A percentile compares a stretch with the other conserved stretches of the same genome.
Conservation (phyloP, 2,329 filamentous ascomycete genomes). For the Botrytis galanthina region DNA sequence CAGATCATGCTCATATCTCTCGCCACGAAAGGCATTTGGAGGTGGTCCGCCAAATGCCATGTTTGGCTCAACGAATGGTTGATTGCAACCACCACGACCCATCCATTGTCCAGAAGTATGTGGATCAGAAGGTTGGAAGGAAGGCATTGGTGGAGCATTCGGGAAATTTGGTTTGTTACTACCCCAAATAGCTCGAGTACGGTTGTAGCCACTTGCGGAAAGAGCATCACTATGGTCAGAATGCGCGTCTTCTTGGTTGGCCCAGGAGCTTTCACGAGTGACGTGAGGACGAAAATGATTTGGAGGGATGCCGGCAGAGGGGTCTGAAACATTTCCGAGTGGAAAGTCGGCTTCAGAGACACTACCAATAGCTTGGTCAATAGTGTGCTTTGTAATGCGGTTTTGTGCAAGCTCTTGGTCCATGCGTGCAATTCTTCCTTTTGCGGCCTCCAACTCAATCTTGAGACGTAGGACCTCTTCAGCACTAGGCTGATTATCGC, state of each 20-base stretch:
- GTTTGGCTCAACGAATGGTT: conserved; percentile 35
- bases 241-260: conserved; percentile 51
- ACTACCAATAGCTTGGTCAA: conserved; percentile 53
- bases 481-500: conserved; percentile 38
- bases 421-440: conserved; percentile 67
- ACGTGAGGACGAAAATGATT: conserved; percentile 42
- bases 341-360: conserved; percentile 45
- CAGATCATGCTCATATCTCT: conserved; percentile 37
- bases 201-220: conserved; percentile 51
- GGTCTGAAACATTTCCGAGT: conserved; percentile 30
- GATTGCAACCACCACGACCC: conserved; percentile 39
- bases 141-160: conserved; percentile 24
- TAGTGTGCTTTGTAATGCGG: conserved; percentile 57
- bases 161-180: conserved; percentile 45
- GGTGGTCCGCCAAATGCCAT: conserved; percentile 32
- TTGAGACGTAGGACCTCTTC: conserved; percentile 68
- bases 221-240: conserved; percentile 57
- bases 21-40: conserved; percentile 33
- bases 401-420: conserved; percentile 68
- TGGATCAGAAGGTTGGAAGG: conserved; percentile 37
- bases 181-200: conserved; percentile 56
- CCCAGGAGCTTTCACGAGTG: conserved; percentile 50
- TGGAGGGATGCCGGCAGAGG: conserved; percentile 30
- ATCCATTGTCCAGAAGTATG: conserved; percentile 49
- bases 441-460: conserved; percentile 67